Conservation (phyloP, 2,329 filamentous ascomycete genomes). For the Phaeosphaeriaceae sp. region DNA sequence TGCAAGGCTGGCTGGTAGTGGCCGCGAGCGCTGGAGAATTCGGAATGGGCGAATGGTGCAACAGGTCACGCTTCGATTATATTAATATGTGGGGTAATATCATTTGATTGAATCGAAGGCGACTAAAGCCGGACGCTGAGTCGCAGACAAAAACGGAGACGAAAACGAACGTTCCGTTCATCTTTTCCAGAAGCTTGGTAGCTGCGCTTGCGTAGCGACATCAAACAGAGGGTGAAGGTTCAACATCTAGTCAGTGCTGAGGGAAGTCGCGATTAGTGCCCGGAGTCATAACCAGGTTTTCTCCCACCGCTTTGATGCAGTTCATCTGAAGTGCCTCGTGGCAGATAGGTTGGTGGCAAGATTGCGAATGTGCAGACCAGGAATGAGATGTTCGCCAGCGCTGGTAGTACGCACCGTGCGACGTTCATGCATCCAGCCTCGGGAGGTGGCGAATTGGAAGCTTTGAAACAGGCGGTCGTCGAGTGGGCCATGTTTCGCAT, state of each 20-base stretch:
- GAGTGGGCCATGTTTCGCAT: not conserved
- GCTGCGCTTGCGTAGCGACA: not conserved
- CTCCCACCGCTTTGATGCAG: not conserved
- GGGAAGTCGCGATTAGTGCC: not conserved
- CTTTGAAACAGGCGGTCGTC: not conserved
- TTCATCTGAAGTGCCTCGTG: not conserved
- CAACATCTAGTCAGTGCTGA: not conserved
- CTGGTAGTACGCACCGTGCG: not conserved
- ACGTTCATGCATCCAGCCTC: not conserved
- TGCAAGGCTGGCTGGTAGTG: constrained; percentile 1
- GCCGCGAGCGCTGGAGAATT: not conserved
- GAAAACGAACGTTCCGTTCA: not conserved
- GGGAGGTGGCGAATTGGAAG: not conserved
- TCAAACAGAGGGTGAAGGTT: not conserved
- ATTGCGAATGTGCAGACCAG: not conserved
- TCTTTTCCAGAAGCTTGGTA: not conserved
- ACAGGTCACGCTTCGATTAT: constrained; percentile 28
- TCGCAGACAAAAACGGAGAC: constrained; percentile 11
- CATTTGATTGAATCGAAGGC: constrained; percentile 24
- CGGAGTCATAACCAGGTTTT: not conserved
- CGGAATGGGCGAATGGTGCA: constrained; percentile 19
- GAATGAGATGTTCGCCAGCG: no score
- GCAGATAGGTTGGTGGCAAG: not conserved
- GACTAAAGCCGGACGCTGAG: constrained; percentile 21
- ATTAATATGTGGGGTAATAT: constrained; percentile 45